Percentiles rank a stretch among this genome's conserved stretches.
phyloP scores from a whole-genome alignment of 2,329 filamentous ascomycete species.

The Penicillium sp. region DNA sequence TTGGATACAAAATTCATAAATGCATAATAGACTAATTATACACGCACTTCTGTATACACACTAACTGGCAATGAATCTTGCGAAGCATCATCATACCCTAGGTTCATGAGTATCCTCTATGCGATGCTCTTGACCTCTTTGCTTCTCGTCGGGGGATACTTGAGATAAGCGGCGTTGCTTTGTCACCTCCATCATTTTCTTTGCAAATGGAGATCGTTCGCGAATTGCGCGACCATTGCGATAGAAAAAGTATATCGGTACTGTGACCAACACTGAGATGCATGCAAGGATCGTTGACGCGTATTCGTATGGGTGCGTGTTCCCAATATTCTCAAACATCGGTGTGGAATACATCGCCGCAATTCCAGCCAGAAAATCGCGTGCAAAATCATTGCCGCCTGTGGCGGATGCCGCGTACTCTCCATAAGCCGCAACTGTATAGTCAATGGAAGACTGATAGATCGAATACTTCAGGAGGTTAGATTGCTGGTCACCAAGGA shows the following conservation, averaged over 20 bases:
- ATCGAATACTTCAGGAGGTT: constrained; percentile 23
- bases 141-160: neutral
- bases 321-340: constrained; percentile 49
- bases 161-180: neutral
- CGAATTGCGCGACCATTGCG: constrained; percentile 61
- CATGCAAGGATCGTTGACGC: constrained; percentile 62
- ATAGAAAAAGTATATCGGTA: constrained; percentile 65
- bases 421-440: constrained; percentile 67
- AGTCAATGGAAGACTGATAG: constrained; percentile 54
- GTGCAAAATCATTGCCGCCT: constrained; percentile 66
- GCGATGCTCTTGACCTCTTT: too few relatives aligned
- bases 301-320: constrained; percentile 45
- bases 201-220: constrained; percentile 61
- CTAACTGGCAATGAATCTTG: too few relatives aligned
- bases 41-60: too few relatives aligned
- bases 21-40: too few relatives aligned
- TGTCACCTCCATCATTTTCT: constrained; percentile 31
- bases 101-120: too few relatives aligned
- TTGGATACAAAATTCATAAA: too few relatives aligned
- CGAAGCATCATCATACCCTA: too few relatives aligned
- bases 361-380: constrained; percentile 65
- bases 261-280: constrained; percentile 60
- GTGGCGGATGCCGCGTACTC: constrained; percentile 65
- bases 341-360: constrained; percentile 61
- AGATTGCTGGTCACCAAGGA: constrained; percentile 22